Base-by-base conservation (phyloP, 2,329 filamentous ascomycete species). In the Coniochaeta ligniaria region DNA sequence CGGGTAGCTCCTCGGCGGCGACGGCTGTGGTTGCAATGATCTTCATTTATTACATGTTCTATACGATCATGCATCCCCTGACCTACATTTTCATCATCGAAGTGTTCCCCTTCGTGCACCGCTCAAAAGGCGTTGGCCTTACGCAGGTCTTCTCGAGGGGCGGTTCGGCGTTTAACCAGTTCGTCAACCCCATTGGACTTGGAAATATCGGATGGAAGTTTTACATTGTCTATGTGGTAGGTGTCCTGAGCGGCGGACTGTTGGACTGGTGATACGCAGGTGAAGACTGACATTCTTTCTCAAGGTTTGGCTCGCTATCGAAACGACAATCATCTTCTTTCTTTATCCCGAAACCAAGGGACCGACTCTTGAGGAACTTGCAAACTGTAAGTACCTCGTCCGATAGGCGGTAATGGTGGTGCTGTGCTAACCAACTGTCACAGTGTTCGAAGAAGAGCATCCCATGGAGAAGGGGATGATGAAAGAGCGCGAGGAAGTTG, bases 221-320 rank as follows among this genome's bases (percentile, higher is more conserved):
- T 59, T 75, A 74, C 62, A 68, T 74, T 33, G 71, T 75, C 31
- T 73, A 74, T 62, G 71, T 74, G 16, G 55, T 56, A 43, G 17
- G 57, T 43, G 6, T 14, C 45, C 45, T 20, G 24, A 7, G n/a
- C 16, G 8, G 45, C 45, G 24, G 45, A 33, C 31, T 28, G 45
- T 3, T 52, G 72, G 69, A 7, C 64, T 74, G n/a, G 68, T 69
- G 6, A 62, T 63, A n/a, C 70, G 74, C 16, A 63, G 62, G 1
- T 75, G 72, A 72, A 71, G 69, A 60, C 70, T 60, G 75, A 74
- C 62, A 68, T 73, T 36, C 69, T 75, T 24, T 72, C 74, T n/a
- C 61, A 70, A 73, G 16, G 55, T 63, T 28, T 65, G 60, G 62
- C 57, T 65, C 16, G 61, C 57, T 11, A 55, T 65, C 17, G 61